A percentile compares a stretch with the other conserved stretches of the same genome.
Conservation (phyloP, 129 eudicot species). For the Calendula officinalis region DNA sequence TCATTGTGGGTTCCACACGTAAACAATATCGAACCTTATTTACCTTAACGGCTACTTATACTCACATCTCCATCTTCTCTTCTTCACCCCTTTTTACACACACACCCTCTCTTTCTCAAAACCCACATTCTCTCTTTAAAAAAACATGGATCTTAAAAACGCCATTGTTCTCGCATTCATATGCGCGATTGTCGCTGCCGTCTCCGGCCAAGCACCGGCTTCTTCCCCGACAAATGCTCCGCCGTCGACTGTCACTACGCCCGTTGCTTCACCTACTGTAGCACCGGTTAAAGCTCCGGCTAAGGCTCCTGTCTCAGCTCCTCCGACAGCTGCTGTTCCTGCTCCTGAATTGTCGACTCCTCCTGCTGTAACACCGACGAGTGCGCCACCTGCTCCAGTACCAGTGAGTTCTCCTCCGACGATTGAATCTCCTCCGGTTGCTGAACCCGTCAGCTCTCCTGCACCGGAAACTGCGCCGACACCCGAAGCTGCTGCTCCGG, state of each 20-base stretch:
- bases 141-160: conserved; percentile 34
- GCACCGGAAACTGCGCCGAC: conserved; percentile 40
- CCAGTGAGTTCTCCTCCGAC: conserved; percentile 45
- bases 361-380: conserved; percentile 28
- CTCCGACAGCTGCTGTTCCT: conserved; percentile 19
- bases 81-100: conserved; percentile 17
- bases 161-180: conserved; percentile 37
- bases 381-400: conserved; percentile 39
- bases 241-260: conserved; percentile 31
- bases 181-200: conserved; percentile 44
- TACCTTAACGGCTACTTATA: conserved; percentile 39
- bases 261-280: conserved; percentile 34
- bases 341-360: conserved; percentile 29
- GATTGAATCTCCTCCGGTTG: conserved; percentile 30
- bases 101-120: conserved; percentile 1
- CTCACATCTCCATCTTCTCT: conserved; percentile 15
- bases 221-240: conserved; percentile 47
- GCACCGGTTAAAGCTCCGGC: conserved; percentile 39
- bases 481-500: conserved; percentile 49
- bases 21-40: conserved; percentile 22
- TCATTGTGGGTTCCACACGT: conserved; percentile 30
- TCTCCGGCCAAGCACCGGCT: conserved; percentile 65
- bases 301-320: conserved; percentile 31
- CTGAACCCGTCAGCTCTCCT: conserved; percentile 40
- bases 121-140: too few relatives aligned